Percentiles rank a stretch among this genome's conserved stretches.
phyloP scores from a whole-genome alignment of 768 basidiomycete genomes.

The Suillus occidentalis region DNA sequence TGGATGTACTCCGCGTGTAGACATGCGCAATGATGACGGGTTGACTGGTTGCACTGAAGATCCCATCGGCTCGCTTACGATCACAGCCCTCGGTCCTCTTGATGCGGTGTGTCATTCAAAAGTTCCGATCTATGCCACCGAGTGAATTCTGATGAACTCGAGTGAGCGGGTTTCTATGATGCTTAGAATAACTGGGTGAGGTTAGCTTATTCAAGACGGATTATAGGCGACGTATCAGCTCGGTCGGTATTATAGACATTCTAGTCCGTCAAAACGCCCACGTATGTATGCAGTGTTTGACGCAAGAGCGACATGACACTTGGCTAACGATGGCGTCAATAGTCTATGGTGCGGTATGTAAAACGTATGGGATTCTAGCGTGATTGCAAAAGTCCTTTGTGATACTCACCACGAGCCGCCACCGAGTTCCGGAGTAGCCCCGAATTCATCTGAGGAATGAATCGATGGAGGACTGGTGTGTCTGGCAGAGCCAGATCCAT shows the following conservation, averaged over 20 bases:
- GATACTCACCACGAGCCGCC: background rate
- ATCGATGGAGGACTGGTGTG: slow-evolving; percentile 13
- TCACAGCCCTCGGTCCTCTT: background rate
- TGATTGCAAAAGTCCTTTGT: background rate
- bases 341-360: background rate
- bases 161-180: background rate
- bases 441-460: slow-evolving; percentile 27
- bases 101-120: background rate
- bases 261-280: background rate
- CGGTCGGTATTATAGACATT: background rate
- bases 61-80: background rate
- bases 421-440: slow-evolving; percentile 13
- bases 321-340: background rate
- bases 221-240: background rate
- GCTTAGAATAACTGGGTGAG: background rate
- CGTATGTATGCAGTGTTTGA: background rate
- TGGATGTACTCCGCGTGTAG: background rate
- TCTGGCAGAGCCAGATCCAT: slow-evolving; percentile 26
- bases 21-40: background rate
- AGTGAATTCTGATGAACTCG: background rate
- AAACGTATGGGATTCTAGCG: background rate
- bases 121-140: background rate
- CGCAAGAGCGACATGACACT: background rate
- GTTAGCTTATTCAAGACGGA: background rate
- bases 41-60: background rate